These are phyloP conservation scores for Alternaria sp. DNA, from an alignment of 2,329 filamentous ascomycete species.

Conservation along the genomic window DNA sequence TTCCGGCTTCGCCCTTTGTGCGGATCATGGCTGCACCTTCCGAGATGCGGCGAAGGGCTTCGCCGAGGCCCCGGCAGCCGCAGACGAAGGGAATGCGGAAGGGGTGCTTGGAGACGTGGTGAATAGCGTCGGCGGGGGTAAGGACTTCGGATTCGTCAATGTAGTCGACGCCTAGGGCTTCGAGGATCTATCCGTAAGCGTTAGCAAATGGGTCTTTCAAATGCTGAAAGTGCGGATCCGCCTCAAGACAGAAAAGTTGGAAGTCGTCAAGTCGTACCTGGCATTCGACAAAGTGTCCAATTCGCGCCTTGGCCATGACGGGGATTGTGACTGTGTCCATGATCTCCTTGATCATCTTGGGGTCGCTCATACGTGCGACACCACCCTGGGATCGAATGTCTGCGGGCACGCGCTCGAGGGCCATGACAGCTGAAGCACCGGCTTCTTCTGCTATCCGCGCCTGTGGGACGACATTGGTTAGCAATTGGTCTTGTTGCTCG, in stretches of 20 bases:
- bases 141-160: constrained; percentile 98
- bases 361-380: constrained; percentile 96
- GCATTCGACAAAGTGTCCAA: constrained; percentile 97
- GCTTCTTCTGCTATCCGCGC: constrained; percentile 97
- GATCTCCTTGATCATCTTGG: constrained; percentile 92
- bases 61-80: constrained; percentile 91
- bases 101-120: constrained; percentile 88
- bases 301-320: constrained; percentile 98
- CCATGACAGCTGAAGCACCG: constrained; percentile 96
- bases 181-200: constrained; percentile 73
- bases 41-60: constrained; percentile 87
- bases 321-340: constrained; percentile 95
- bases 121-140: constrained; percentile 87
- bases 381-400: constrained; percentile 93
- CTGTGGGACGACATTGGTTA: constrained; percentile 51
- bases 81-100: constrained; percentile 94
- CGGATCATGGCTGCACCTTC: constrained; percentile 99
- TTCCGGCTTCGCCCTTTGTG: constrained; percentile 97
- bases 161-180: constrained; percentile 94
- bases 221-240: neutral
- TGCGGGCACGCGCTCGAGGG: constrained; percentile 94
- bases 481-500: constrained; percentile 5
- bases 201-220: neutral
- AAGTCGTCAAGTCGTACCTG: constrained; percentile 61
- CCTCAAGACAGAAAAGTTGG: neutral